These are phyloP conservation scores for Phragmites australis DNA, from an alignment of 176 grass and related monocot genomes.

Conservation along the genomic window DNA sequence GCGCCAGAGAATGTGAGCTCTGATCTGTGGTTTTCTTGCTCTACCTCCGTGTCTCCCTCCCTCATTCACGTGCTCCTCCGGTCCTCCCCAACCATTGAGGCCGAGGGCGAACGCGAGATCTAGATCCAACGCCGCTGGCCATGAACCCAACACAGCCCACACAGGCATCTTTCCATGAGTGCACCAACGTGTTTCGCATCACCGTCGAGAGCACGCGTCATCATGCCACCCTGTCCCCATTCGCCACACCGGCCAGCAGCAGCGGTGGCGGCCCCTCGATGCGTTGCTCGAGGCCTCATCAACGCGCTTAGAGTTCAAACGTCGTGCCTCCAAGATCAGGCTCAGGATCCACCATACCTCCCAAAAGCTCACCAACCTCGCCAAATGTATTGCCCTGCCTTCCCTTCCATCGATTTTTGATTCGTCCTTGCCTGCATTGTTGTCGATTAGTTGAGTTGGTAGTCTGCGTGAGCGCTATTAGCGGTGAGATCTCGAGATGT, in stretches of 20 bases:
- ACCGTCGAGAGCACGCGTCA: conserved; percentile 72
- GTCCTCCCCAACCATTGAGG: conserved; percentile 18
- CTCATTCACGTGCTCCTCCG: conserved; percentile 1
- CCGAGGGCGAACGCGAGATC: conserved; percentile 29
- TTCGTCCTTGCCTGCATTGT: no score
- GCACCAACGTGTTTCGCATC: conserved; percentile 76
- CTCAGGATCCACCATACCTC: conserved; percentile 94
- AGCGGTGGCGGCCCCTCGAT: conserved; percentile 43
- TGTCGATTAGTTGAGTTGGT: background rate
- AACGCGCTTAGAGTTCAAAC: conserved; percentile 80
- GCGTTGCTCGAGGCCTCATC: conserved; percentile 39
- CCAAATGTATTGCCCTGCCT: conserved; percentile 47
- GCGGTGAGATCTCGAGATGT: conserved; percentile 6
- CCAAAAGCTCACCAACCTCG: conserved; percentile 82
- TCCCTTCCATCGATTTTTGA: background rate
- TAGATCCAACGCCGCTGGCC: conserved; percentile 36
- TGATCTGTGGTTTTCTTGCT: no score
- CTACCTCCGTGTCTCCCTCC: background rate
- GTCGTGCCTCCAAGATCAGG: conserved; percentile 81
- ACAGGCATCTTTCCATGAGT: conserved; percentile 82
- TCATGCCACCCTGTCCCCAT: conserved; percentile 26
- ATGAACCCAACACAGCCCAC: conserved; percentile 60
- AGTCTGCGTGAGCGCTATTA: background rate
- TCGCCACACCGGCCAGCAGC: conserved; percentile 19
- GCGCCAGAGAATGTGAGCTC: no score